These are phyloP conservation scores for Fusarium marasasianum DNA, from an alignment of 2,329 filamentous ascomycete genomes.

Conservation along the genomic window DNA sequence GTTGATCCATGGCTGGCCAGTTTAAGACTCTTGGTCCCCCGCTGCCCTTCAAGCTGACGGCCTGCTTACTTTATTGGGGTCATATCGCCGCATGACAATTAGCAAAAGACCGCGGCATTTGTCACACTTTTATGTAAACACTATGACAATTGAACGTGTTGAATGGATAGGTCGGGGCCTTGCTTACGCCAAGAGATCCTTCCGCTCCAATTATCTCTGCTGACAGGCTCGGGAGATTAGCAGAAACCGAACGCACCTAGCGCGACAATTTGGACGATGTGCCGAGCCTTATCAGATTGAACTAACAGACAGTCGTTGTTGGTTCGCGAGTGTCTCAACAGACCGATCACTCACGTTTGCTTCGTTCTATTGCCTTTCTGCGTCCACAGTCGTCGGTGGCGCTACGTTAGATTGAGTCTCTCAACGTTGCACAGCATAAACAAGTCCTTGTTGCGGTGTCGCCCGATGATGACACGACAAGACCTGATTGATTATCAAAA, in stretches of 20 bases:
- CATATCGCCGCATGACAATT: not conserved
- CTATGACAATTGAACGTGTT: not conserved
- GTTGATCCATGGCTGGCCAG: accelerated
- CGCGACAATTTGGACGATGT: not conserved
- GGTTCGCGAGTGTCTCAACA: not conserved
- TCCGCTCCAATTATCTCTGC: not conserved
- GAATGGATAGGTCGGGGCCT: not conserved
- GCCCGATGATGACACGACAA: not conserved
- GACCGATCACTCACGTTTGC: not conserved
- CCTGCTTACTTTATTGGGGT: not conserved
- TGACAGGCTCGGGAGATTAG: not conserved
- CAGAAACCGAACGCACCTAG: not conserved
- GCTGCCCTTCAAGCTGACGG: not conserved
- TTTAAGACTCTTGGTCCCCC: not conserved
- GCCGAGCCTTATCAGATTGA: not conserved
- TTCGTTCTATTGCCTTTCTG: not conserved
- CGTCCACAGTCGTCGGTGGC: not conserved
- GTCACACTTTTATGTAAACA: not conserved
- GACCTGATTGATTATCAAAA: not conserved
- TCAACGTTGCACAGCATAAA: not conserved
- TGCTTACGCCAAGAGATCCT: not conserved
- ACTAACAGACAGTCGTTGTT: not conserved
- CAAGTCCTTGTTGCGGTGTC: not conserved
- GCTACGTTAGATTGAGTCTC: accelerated
- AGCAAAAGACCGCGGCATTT: not conserved